Base-by-base conservation (phyloP, 2,329 filamentous ascomycete genomes). In the Nigrospora sphaerica region DNA sequence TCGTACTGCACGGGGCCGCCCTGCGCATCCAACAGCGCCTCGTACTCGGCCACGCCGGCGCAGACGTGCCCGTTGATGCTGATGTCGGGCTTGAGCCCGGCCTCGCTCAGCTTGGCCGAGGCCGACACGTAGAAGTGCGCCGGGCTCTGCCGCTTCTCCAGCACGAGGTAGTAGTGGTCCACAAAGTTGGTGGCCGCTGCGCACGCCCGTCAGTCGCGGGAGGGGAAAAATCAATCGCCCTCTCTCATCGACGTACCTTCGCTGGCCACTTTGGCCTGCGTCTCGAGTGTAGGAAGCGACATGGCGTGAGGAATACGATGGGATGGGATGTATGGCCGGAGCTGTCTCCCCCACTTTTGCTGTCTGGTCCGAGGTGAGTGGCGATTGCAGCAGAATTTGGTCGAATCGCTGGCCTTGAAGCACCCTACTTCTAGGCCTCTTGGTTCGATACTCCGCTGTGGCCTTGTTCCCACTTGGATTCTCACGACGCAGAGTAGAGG, bases 41-140 rank as follows among this genome's bases (percentile, higher is more conserved):
- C 80, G 57, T 90, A 84, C 39, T 82, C 81, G 43, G 71, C 68
- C 0, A 83, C 83, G 46, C 80, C 75, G 32, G 76, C 65, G 34
- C 88, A 69, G 3, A 78, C 66, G 41, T 82, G 81, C 56, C 90
- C 89, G 68, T 95, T 95, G 73, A 90, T 84, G 57, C 81, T 78
- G 57, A 95, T 90, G 61, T 83, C 80, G 44, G 87, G 75, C 32
- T 73, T 71, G 19, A 73, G 67, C 50, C 72, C 68, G n/a, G 76
- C 68, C 12, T 63, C 49, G n/a, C 59, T 59, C 52, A 80, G 78
- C 49, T 73, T 69, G 12, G 73, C 55, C 19, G 77, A 78, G 43
- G 73, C 66, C 60, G 79, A 78, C 53, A 82, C 70, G 72, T 95
- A 95, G 73, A 83, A 95, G n/a, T 70, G 68, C 16, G 76, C 61